Conservation (phyloP, 169 alveolate genomes). For the Babesia divergens region DNA sequence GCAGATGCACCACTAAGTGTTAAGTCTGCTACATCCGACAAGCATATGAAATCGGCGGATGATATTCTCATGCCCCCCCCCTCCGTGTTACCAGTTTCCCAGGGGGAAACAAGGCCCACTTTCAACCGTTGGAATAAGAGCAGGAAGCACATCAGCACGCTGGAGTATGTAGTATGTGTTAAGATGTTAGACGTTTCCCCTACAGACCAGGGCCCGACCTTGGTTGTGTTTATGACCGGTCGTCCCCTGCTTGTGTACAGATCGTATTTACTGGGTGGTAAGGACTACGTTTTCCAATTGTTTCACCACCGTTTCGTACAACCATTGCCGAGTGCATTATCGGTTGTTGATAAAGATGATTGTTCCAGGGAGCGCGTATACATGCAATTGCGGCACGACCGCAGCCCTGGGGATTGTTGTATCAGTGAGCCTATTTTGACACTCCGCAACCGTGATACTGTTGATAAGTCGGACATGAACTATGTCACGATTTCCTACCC, state of each 20-base stretch:
- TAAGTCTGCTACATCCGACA: no score
- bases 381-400: neutral
- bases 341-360: neutral
- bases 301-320: slow-evolving; percentile 5
- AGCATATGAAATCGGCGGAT: no score
- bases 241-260: slow-evolving; percentile 66
- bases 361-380: neutral
- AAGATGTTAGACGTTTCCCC: slow-evolving; percentile 62
- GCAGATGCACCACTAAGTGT: no score
- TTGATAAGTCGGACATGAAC: slow-evolving; percentile 5
- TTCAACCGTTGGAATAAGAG: slow-evolving; percentile 6
- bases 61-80: no score
- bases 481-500: slow-evolving; percentile 16
- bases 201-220: slow-evolving; percentile 66
- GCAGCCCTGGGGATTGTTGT: neutral
- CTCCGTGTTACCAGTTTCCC: no score
- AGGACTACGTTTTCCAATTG: slow-evolving; percentile 10
- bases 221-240: slow-evolving; percentile 64
- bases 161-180: slow-evolving; percentile 28
- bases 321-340: slow-evolving; percentile 34
- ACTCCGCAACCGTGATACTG: neutral
- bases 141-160: neutral
- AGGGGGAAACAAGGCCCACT: no score
- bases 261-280: slow-evolving; percentile 23
- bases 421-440: neutral